A percentile compares a stretch with the other conserved stretches of the same genome.
phyloP scores from a whole-genome alignment of 2,329 filamentous ascomycete genomes.

The Sclerotinia nivalis region DNA sequence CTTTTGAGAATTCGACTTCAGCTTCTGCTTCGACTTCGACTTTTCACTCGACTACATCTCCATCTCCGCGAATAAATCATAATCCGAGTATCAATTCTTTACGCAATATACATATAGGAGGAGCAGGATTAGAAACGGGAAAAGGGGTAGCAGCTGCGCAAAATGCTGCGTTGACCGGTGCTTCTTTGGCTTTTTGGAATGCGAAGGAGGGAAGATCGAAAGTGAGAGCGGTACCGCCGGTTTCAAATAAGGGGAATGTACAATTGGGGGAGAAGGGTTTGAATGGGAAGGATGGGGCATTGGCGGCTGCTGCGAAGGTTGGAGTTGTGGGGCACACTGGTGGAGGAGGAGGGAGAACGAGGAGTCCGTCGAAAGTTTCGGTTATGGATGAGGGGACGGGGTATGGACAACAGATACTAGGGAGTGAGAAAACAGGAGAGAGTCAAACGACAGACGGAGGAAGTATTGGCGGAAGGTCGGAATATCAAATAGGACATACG shows the following conservation, averaged over 20 bases:
- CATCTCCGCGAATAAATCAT: neutral
- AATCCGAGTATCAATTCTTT: slow-evolving; percentile 5
- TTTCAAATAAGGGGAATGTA: slow-evolving; percentile 6
- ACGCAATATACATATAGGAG: slow-evolving; percentile 5
- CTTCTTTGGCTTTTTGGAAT: slow-evolving; percentile 15
- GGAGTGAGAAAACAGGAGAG: slow-evolving; percentile 22
- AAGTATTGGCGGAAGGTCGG: neutral
- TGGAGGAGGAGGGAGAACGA: slow-evolving; percentile 20
- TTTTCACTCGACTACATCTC: neutral
- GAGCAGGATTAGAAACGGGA: neutral
- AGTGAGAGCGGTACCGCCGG: neutral
- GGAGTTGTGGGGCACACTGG: slow-evolving; percentile 16
- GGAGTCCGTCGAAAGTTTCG: slow-evolving; percentile 22
- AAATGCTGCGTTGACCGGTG: slow-evolving; percentile 15
- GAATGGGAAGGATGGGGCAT: slow-evolving; percentile 46
- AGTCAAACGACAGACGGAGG: slow-evolving; percentile 5
- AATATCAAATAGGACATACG: neutral
- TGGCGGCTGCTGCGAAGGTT: slow-evolving; percentile 48
- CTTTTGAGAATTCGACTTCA: neutral
- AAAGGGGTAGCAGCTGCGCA: neutral
- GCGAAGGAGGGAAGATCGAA: neutral
- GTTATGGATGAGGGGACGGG: neutral
- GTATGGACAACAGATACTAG: slow-evolving; percentile 16
- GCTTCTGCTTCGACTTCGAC: neutral
- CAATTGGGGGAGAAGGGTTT: neutral